Base-by-base conservation (phyloP, 495 filamentous ascomycete genomes). In the Talaromyces trachyspermus region DNA sequence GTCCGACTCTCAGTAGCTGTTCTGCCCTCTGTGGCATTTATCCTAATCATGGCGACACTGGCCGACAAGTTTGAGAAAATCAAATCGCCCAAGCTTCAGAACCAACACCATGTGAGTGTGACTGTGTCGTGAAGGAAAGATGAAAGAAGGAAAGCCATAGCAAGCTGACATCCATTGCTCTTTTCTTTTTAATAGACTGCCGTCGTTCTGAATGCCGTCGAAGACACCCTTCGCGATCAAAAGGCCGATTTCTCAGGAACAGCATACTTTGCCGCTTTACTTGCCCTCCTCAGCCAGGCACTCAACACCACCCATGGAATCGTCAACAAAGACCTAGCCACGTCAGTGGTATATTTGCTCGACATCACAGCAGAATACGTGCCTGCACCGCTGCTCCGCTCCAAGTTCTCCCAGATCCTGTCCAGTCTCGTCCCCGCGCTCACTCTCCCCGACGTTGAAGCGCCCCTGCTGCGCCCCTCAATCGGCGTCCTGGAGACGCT, bases 1-100 rank as follows among this genome's bases (percentile, higher is more conserved):
- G 10, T 32, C 3, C 14, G 10, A 2, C 29, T 32, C 14, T 32
- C 14, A 6, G 6, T 30, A 6, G 6, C 33, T 37, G 2, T 37
- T 37, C 12, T 32, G 24, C 25, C 27, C 42, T 24, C n/a, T 42
- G 22, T 17, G 24, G 39, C 20, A 27, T 24, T 25, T 18, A 52
- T 48, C 59, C 58, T 15, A 26, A 69, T 50, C 63, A 75, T 71
- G 61, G 79, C 86, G 78, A 85, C 88, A 62, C 71, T 96, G 52
- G 78, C 80, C 56, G 91, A 91, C 71, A 94, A 86, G 75, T 78
- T 98, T 57, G 86, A 91, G 64, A 95, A 89, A 76, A 95, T 97
- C 61, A 85, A 92, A 66, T 89, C 86, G 63, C 92, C 92, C 22
- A 95, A 95, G 70, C 81, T 95, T 55, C 85, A 97, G 65, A 97